These are phyloP conservation scores for Kwoniella shivajii DNA, from an alignment of 1,284 basidiomycete species.

Conservation along the genomic window DNA sequence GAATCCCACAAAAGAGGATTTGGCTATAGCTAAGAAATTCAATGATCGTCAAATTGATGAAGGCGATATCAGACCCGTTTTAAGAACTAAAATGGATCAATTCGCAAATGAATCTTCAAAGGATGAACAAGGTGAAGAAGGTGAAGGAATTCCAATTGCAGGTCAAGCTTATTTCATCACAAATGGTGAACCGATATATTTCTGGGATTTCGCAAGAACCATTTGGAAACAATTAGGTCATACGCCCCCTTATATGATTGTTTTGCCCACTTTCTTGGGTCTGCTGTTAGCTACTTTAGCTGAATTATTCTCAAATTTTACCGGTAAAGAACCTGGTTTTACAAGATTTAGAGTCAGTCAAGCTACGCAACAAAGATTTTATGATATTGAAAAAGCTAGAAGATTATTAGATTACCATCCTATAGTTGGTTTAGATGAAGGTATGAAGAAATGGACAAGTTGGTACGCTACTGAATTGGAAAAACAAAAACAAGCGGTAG, in stretches of 20 bases:
- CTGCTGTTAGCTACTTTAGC: slow-evolving; percentile 69
- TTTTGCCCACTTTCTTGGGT: slow-evolving; percentile 69
- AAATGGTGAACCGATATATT: slow-evolving; percentile 92
- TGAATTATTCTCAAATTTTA: slow-evolving; percentile 74
- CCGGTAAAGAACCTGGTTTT: slow-evolving; percentile 82
- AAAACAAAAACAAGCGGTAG: slow-evolving; percentile 28
- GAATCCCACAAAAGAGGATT: slow-evolving; percentile 60
- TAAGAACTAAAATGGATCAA: slow-evolving; percentile 63
- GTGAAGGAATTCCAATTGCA: slow-evolving; percentile 71
- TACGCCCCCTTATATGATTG: slow-evolving; percentile 60
- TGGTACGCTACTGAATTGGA: slow-evolving; percentile 49
- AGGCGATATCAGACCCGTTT: slow-evolving; percentile 60
- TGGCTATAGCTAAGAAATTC: slow-evolving; percentile 62
- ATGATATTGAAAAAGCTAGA: slow-evolving; percentile 94
- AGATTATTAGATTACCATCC: slow-evolving; percentile 92
- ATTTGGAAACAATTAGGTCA: slow-evolving; percentile 81
- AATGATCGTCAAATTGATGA: slow-evolving; percentile 51
- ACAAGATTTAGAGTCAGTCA: slow-evolving; percentile 84
- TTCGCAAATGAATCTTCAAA: slow-evolving; percentile 45
- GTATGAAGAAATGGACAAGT: slow-evolving; percentile 63
- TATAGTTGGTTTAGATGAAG: slow-evolving; percentile 84
- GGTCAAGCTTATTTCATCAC: slow-evolving; percentile 98
- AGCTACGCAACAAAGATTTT: slow-evolving; percentile 69
- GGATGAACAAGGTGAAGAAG: slow-evolving; percentile 30
- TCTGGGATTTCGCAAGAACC: slow-evolving; percentile 90